A percentile compares a stretch with the other conserved stretches of the same genome.
Evolutionary conservation across 176 grass and related monocot species (phyloP).

Genomic region (Phoenix dactylifera): DNA sequence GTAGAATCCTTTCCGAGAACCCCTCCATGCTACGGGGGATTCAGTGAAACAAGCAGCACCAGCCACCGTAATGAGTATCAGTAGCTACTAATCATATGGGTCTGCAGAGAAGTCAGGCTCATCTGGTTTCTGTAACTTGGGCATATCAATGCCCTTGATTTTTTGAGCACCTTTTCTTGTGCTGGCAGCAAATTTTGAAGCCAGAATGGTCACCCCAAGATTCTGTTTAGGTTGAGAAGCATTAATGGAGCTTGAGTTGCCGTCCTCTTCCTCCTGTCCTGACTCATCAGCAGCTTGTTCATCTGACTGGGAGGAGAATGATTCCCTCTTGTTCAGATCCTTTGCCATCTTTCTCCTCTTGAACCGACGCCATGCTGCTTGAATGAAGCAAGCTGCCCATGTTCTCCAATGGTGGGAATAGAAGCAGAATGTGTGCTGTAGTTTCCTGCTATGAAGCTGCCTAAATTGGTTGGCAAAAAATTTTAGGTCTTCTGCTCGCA

Average conservation of each 20-base stretch:
- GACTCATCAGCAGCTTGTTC: slow-evolving; percentile 29
- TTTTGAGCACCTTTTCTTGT: slow-evolving; percentile 58
- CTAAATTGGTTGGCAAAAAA: slow-evolving; percentile 93
- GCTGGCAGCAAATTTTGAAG: slow-evolving; percentile 24
- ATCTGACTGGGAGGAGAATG: slow-evolving; percentile 43
- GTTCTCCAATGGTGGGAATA: slow-evolving; percentile 86
- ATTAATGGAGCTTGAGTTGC: background rate
- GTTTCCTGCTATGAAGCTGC: slow-evolving; percentile 77
- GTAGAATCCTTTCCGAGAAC: background rate
- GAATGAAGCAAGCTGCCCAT: slow-evolving; percentile 89
- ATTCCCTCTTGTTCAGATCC: slow-evolving; percentile 73
- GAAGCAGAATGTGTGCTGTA: slow-evolving; percentile 81
- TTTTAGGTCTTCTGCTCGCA: slow-evolving; percentile 84
- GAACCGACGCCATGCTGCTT: slow-evolving; percentile 78
- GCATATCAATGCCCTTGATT: slow-evolving; percentile 33
- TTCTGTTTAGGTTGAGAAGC: slow-evolving; percentile 24
- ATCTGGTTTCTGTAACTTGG: slow-evolving; percentile 68
- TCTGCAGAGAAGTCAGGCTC: slow-evolving; percentile 89
- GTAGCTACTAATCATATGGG: slow-evolving; percentile 31
- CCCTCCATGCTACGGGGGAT: background rate
- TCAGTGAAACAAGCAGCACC: slow-evolving; percentile 10
- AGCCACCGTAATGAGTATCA: background rate
- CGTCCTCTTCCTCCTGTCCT: slow-evolving; percentile 23
- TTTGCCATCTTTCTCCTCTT: slow-evolving; percentile 63
- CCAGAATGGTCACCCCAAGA: slow-evolving; percentile 49